Evolutionary conservation across 2,329 filamentous ascomycete genomes (phyloP), one percentile per base, ranked within the genome.

Genomic region (Pseudodiploospora longispora): DNA sequence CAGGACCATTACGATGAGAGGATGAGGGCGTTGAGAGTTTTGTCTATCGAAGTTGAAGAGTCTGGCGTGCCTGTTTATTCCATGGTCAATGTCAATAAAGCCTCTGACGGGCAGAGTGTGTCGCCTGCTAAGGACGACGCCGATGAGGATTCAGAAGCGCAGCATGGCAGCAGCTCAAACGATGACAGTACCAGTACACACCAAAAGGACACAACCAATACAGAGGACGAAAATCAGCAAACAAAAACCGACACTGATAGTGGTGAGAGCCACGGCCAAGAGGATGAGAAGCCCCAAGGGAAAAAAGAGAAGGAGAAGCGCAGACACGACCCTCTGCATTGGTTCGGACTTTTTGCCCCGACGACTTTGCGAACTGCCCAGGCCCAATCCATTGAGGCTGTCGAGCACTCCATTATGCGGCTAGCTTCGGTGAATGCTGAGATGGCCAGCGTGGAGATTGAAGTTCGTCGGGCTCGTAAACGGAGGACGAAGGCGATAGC

Each of bases 1-100:
- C 74, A 70, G 50, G 82, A 87, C 54, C 75, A 78, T 56, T 91
- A 86, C 58, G 84, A 90, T 60, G 75, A 80, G 51, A 75, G 85
- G 38, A 87, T 87, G 80, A 79, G 80, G 58, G 82, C 83, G 3
- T 63, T 62, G 27, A 65, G 75, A 42, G 61, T 63, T 43, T 52
- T 82, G 30, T 40, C 39, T 6, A 54, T 60, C 6, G 31, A 43
- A 4, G 46, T 47, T 12, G 44, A 38, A n/a, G 38, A 19, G 10
- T 12, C 19, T n/a, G 27, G 27, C 6, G 30, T 41, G n/a, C 48
- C 55, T 5, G 39, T 12, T 3, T 63, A 59, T 40, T 29, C 45
- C 2, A 34, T 61, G 28, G 9, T 30, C 4, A 37, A 51, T 19
- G 44, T 19, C 19, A 19, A 19, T 19, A 19, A 19, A 19, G 19